Evolutionary conservation across 768 basidiomycete species (phyloP).

Genomic region (Neoboletus subvelutipes): DNA sequence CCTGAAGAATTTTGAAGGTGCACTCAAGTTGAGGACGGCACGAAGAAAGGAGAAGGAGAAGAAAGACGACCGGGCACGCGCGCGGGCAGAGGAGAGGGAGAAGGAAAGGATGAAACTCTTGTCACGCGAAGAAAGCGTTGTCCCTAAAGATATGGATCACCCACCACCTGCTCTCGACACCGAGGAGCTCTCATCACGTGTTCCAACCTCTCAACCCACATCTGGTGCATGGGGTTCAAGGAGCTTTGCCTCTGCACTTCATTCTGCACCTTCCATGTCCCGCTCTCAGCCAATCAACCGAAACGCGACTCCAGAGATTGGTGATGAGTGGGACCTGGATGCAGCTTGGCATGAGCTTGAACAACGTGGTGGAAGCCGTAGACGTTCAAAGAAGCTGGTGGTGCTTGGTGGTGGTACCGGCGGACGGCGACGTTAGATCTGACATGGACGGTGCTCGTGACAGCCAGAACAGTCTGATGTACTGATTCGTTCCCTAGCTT

Average conservation of each 20-base stretch:
- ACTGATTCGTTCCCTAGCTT: constrained; percentile 3
- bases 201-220: constrained; percentile 11
- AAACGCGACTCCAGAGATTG: constrained; percentile 30
- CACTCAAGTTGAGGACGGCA: constrained; percentile 70
- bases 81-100: constrained; percentile 74
- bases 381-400: constrained; percentile 63
- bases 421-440: constrained; percentile 43
- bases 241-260: constrained; percentile 80
- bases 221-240: constrained; percentile 75
- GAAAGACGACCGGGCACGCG: constrained; percentile 85
- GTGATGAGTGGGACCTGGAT: constrained; percentile 78
- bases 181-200: constrained; percentile 14
- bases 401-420: constrained; percentile 66
- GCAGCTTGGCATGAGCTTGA: constrained; percentile 82
- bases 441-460: background rate
- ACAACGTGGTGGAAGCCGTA: constrained; percentile 53
- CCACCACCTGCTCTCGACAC: constrained; percentile 9
- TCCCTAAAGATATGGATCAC: constrained; percentile 6
- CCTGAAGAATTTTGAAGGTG: constrained; percentile 79
- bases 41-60: constrained; percentile 78
- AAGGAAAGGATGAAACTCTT: constrained; percentile 48
- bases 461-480: background rate
- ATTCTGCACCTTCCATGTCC: constrained; percentile 48
- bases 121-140: constrained; percentile 20
- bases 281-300: constrained; percentile 39